Conservation (phyloP, 331 rosid species). For the Saraca asoca region DNA sequence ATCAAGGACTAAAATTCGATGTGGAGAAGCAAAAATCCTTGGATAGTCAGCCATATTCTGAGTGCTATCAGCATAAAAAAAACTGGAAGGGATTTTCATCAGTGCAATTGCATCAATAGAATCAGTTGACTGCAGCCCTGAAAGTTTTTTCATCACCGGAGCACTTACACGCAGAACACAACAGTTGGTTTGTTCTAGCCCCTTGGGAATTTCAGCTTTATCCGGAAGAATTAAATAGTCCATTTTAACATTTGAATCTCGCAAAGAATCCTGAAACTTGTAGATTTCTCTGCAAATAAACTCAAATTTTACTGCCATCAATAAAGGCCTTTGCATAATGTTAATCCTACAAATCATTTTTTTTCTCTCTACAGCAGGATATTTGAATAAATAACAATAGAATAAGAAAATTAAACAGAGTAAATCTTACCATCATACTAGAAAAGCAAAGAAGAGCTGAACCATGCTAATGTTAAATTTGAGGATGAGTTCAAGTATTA, state of each 20-base stretch:
- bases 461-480: neutral
- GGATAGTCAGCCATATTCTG: constrained; percentile 41
- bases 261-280: constrained; percentile 60
- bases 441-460: constrained; percentile 2
- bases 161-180: constrained; percentile 65
- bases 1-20: constrained; percentile 82
- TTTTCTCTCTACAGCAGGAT: neutral
- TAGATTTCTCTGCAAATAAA: constrained; percentile 70
- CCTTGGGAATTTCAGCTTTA: constrained; percentile 60
- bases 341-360: constrained; percentile 4
- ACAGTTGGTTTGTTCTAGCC: constrained; percentile 47
- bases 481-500: constrained; percentile 10
- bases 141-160: constrained; percentile 70
- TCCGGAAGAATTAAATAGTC: constrained; percentile 75
- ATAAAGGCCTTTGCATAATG: constrained; percentile 16
- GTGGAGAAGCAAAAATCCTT: constrained; percentile 59
- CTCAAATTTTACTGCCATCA: constrained; percentile 15
- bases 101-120: constrained; percentile 80
- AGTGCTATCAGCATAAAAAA: constrained; percentile 43
- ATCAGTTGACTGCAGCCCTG: constrained; percentile 74
- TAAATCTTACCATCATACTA: neutral
- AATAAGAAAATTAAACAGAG: neutral
- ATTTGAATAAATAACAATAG: neutral
- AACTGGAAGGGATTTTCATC: constrained; percentile 67
- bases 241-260: constrained; percentile 51